Base-by-base conservation (phyloP, 2,329 filamentous ascomycete species). In the Taxawa tesnikishii region DNA sequence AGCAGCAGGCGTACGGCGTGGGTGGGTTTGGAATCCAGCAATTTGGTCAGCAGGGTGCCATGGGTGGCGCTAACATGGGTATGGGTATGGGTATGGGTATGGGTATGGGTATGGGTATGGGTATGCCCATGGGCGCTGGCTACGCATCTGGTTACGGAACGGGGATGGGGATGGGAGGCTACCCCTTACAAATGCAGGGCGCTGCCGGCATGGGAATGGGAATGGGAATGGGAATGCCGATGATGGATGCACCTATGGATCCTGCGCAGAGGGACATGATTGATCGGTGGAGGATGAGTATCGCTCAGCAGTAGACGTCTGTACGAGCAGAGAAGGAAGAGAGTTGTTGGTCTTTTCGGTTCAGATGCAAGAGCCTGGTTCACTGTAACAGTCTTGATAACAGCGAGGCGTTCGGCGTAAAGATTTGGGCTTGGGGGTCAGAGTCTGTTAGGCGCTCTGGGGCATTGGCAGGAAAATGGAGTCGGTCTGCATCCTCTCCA, bases 251-350 rank as follows among this genome's bases (percentile, higher is more conserved):
- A 16, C 45, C 48, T n/a, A 54, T 67, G 47, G 60, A 70, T 46
- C 53, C 60, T 4, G 56, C 56, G 32, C 68, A 72, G 45, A 56
- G 68, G 33, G 69, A 67, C 37, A 56, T 68, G 37, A 73, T 76
- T 51, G 69, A 75, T 55, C 66, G 63, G 19, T 76, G 72, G 72
- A 63, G 71, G 45, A 59, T 67, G 43, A 50, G 55, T 29, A 49
- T 63, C 33, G 44, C 43, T 38, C 44, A 41, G 32, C 42, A 37
- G 27, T n/a, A n/a, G n/a, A n/a, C n/a, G n/a, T n/a, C n/a, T n/a
- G n/a, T n/a, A n/a, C n/a, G n/a, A n/a, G n/a, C n/a, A n/a, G n/a
- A n/a, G n/a, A n/a, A n/a, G n/a, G n/a, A n/a, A n/a, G n/a, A n/a
- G n/a, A n/a, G n/a, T n/a, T n/a, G n/a, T n/a, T n/a, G n/a, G n/a